These are phyloP conservation scores for Eleusine indica DNA, from an alignment of 176 grass and related monocot genomes.

Conservation along the genomic window DNA sequence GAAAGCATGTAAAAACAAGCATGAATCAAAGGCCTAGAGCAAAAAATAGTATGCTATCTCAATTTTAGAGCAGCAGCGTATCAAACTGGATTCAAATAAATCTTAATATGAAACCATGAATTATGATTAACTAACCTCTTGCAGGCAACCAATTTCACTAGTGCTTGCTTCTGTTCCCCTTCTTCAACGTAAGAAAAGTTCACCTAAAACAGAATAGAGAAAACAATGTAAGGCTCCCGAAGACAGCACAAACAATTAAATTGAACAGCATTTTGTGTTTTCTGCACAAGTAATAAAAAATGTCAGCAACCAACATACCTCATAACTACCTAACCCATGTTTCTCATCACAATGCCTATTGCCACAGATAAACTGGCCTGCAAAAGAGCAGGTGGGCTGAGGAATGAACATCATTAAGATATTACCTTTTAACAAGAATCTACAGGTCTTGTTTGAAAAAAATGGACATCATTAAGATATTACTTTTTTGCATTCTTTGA, in stretches of 20 bases:
- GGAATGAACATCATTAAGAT: not conserved
- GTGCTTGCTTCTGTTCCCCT: conserved; percentile 82
- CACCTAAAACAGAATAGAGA: conserved; percentile 46
- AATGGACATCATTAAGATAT: too few relatives aligned
- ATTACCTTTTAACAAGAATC: not conserved
- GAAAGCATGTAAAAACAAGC: too few relatives aligned
- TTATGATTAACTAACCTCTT: conserved; percentile 41
- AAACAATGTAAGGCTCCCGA: too few relatives aligned
- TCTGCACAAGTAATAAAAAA: too few relatives aligned
- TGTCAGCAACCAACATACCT: not conserved
- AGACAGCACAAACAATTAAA: too few relatives aligned
- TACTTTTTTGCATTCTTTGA: not conserved
- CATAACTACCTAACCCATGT: conserved; percentile 78
- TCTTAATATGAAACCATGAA: too few relatives aligned
- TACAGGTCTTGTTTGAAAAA: too few relatives aligned
- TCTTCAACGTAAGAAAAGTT: conserved; percentile 96
- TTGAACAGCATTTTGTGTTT: too few relatives aligned
- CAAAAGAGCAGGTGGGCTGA: not conserved
- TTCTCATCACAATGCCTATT: conserved; percentile 75
- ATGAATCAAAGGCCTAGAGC: too few relatives aligned
- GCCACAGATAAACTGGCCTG: conserved; percentile 97
- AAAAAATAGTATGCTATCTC: too few relatives aligned
- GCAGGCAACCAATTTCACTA: conserved; percentile 96
- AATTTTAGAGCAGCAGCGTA: too few relatives aligned
- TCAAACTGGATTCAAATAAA: too few relatives aligned